Base-by-base conservation (phyloP, 2,329 filamentous ascomycete genomes). In the Knoxdaviesia proteae region DNA sequence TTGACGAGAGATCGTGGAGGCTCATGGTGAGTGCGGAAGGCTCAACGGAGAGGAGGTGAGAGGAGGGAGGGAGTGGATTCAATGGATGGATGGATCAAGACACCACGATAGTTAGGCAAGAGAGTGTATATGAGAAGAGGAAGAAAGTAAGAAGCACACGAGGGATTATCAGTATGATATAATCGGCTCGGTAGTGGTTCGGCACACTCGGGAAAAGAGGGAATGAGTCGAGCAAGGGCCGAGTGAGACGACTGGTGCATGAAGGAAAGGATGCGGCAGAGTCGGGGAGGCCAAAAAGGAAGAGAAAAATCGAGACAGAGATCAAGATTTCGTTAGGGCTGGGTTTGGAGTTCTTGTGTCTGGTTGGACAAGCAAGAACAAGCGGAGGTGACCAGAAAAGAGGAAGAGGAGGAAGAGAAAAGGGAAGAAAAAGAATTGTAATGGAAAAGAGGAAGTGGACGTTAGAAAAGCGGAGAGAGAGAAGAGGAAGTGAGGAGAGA, bases 1-100 rank as follows among this genome's bases (percentile, higher is more conserved):
- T 50, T 36, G 54, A 56, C 44, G 56, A 45, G 39, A 61, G 50
- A 49, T 62, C 59, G 49, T 59, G 58, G 61, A 63, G 63, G 45
- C 43, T 56, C 47, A 38, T 43, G 39, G 36, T 29, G 20, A 35
- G 29, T 44, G 32, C 33, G 10, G 36, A 29, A 39, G 34, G 30
- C 32, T 20, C 32, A 30, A 40, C 5, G 38, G 33, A 40, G 29
- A 37, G 29, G 29, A 11, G 8, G 29, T 11, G 29, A 37, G 9
- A 37, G 7, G 7, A 37, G 7, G 7, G 30, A 32, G 32, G n/a
- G 32, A 32, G 32, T 11, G 34, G 20, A 11, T 20, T 8, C 7
- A 33, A 10, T 29, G 8, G 20, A 30, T 20, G 36, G 20, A 7
- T n/a, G 36, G 35, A 33, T 30, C 31, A 39, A 29, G 36, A 37